These are phyloP conservation scores for Spathaspora girioi DNA, from an alignment of 805 yeast genomes.

Conservation along the genomic window DNA sequence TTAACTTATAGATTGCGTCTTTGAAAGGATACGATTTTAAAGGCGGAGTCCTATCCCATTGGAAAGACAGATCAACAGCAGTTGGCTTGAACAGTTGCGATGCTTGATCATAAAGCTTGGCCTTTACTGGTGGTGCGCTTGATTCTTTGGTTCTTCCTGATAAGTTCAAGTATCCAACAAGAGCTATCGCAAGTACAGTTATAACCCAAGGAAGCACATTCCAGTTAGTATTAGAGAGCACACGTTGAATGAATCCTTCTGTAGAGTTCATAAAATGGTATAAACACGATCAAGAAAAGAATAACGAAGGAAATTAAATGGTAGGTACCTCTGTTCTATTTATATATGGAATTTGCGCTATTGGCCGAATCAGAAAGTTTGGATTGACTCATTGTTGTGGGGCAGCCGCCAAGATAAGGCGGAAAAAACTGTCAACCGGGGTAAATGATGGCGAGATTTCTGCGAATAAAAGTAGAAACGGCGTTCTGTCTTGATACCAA, in stretches of 20 bases:
- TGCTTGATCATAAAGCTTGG: neutral
- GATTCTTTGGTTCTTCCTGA: neutral
- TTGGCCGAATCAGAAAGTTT: neutral
- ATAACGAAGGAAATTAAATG: neutral
- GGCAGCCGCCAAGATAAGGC: neutral
- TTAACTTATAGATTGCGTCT: constrained; percentile 54
- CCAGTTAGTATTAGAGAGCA: neutral
- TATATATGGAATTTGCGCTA: neutral
- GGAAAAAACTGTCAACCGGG: neutral
- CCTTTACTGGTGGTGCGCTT: neutral
- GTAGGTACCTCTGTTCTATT: neutral
- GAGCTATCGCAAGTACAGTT: neutral
- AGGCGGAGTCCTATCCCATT: constrained; percentile 22
- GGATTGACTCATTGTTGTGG: neutral
- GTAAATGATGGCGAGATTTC: neutral
- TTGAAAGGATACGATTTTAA: constrained; percentile 50
- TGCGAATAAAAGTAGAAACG: neutral
- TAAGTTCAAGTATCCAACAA: neutral
- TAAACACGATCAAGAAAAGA: neutral
- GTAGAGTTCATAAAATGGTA: neutral
- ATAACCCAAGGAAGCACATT: neutral
- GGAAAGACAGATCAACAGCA: constrained; percentile 19
- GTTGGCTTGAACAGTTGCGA: neutral
- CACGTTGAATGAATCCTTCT: neutral
- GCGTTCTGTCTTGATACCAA: neutral